phyloP scores from a whole-genome alignment of 257 asterid genomes.

The Thymus quinquecostatus region DNA sequence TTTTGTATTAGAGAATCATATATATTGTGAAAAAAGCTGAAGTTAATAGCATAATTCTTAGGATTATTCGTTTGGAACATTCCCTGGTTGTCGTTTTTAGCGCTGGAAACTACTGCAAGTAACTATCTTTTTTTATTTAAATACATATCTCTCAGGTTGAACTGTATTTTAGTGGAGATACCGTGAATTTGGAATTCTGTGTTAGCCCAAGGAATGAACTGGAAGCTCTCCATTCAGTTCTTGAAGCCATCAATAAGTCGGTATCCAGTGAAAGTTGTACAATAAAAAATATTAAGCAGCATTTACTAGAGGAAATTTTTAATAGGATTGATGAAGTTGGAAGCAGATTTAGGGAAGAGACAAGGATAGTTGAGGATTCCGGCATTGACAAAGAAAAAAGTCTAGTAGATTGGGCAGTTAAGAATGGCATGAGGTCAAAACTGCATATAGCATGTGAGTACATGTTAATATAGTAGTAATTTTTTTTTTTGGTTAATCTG shows the following conservation, averaged over 20 bases:
- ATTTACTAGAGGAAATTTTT: conserved; percentile 46
- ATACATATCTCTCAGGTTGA: conserved; percentile 64
- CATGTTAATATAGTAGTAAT: not conserved
- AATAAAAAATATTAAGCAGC: conserved; percentile 33
- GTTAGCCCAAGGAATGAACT: conserved; percentile 82
- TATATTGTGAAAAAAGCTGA: not conserved
- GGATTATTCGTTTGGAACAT: not conserved
- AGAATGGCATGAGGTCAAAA: conserved; percentile 65
- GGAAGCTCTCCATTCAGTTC: conserved; percentile 71
- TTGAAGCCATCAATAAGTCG: conserved; percentile 51
- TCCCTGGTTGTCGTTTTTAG: not conserved
- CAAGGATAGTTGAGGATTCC: conserved; percentile 42
- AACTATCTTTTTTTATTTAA: conserved; percentile 20
- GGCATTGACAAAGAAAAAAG: conserved; percentile 54
- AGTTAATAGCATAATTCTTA: too few species aligned
- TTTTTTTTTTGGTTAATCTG: not conserved
- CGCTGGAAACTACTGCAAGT: not conserved
- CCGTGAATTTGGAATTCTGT: conserved; percentile 37
- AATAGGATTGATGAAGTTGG: conserved; percentile 59
- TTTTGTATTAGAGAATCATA: not conserved
- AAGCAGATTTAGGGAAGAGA: conserved; percentile 43
- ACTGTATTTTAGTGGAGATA: conserved; percentile 68
- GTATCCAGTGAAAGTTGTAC: conserved; percentile 31
- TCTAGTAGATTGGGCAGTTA: conserved; percentile 68
- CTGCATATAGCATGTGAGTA: conserved; percentile 74